Percentiles rank a stretch among this genome's conserved stretches.
Evolutionary conservation across 2,329 filamentous ascomycete genomes (phyloP).

Genomic region (Penicillium freii): DNA sequence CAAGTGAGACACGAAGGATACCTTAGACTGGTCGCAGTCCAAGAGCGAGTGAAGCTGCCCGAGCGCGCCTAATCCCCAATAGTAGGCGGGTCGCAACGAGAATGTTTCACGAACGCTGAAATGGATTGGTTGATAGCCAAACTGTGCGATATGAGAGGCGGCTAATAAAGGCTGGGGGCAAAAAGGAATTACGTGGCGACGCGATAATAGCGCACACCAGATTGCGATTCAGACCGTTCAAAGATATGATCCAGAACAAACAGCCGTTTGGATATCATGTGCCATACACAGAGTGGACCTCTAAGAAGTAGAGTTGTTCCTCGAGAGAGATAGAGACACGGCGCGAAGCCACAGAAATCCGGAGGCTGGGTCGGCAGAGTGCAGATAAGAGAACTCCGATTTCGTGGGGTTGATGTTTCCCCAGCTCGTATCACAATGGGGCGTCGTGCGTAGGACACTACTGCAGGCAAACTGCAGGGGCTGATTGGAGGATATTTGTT

Average conservation of each 20-base stretch:
- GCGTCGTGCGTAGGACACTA: neutral
- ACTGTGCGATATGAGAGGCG: neutral
- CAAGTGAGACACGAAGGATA: slow-evolving; percentile 7
- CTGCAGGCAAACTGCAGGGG: neutral
- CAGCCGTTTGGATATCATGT: neutral
- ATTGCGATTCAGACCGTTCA: neutral
- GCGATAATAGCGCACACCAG: neutral
- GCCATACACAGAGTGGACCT: neutral
- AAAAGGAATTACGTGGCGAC: neutral
- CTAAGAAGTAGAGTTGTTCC: neutral
- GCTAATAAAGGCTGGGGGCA: neutral
- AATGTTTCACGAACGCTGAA: slow-evolving; percentile 1
- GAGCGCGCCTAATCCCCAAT: neutral
- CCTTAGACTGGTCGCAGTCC: neutral
- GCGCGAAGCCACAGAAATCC: neutral
- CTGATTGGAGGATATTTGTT: neutral
- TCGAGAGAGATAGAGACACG: neutral
- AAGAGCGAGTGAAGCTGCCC: neutral
- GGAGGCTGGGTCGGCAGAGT: slow-evolving; percentile 1
- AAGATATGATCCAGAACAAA: neutral
- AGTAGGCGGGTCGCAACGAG: neutral
- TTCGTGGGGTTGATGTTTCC: neutral
- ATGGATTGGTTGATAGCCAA: neutral
- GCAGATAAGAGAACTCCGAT: slow-evolving; percentile 2
- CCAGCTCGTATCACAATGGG: neutral